Evolutionary conservation across 1,139 yeast genomes (phyloP), one percentile per base, ranked within the genome.

Genomic region (Yamadazyma blattariae): DNA sequence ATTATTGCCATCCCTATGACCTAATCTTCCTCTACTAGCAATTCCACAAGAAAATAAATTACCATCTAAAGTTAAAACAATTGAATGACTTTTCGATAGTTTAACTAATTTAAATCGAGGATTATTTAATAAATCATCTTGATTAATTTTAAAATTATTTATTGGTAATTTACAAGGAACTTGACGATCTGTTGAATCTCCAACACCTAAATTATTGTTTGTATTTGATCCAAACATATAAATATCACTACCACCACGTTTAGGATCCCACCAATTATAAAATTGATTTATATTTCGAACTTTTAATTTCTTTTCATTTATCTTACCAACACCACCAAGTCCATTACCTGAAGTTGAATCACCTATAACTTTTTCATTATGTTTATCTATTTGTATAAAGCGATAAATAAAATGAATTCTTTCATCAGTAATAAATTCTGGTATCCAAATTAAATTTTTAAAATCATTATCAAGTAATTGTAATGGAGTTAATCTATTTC

Each of bases 11-110:
- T 60, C 60, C 11, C 71, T 70, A 41, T 73, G 73, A 1, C 95
- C 96, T 16, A 86, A 58, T 35, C 95, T 64, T 2, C 95, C 96
- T 38, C 83, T 64, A 1, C 83, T 70, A 2, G 85, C 83, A 27
- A 78, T 68, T 1, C 96, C 96, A 46, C 83, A 75, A 0, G 82
- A 60, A 40, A 61, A 77, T 0, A 86, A 47, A 32, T 69, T 67
- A 4, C 77, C 77, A 30, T 74, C 77, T 12, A 68, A 65, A 0
- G 90, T 78, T 3, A 83, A 48, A 0, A 82, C 57, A 1, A 82
- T 58, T 0, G 90, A 71, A 52, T 86, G 95, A 44, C 79, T 76
- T 51, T 81, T 83, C 4, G 92, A 79, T 37, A 86, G 60, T 13
- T 57, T 57, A 2, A 80, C 56, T 25, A 66, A 63, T 27, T 57